Evolutionary conservation across 352 stramenopile genomes (phyloP).

Genomic region (Lagenidium giganteum): DNA sequence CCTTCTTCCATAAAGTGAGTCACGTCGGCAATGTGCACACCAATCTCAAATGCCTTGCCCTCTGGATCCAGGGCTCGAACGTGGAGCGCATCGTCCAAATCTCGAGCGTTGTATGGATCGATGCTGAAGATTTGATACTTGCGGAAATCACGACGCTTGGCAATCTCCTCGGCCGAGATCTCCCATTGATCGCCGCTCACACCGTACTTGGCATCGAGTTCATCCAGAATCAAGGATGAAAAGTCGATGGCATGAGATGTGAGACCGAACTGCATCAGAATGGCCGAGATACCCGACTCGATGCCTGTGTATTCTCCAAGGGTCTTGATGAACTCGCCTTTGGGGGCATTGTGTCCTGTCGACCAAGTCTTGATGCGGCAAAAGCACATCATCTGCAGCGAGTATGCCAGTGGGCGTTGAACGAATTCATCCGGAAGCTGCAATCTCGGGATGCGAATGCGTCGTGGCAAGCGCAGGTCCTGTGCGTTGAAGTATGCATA

Average conservation of each 20-base stretch:
- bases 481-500: slow-evolving; percentile 61
- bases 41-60: slow-evolving; percentile 73
- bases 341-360: slow-evolving; percentile 37
- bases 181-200: slow-evolving; percentile 56
- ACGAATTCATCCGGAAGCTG: slow-evolving; percentile 60
- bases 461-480: slow-evolving; percentile 43
- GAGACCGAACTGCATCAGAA: slow-evolving; percentile 85
- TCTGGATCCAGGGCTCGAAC: slow-evolving; percentile 60
- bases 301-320: slow-evolving; percentile 65
- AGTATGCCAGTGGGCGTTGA: slow-evolving; percentile 37
- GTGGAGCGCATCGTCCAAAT: slow-evolving; percentile 95
- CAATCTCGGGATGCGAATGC: slow-evolving; percentile 47
- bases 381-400: slow-evolving; percentile 55
- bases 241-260: slow-evolving; percentile 59
- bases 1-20: slow-evolving; percentile 90
- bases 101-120: slow-evolving; percentile 93
- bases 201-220: slow-evolving; percentile 70
- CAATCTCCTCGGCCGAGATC: slow-evolving; percentile 69
- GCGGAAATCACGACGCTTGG: slow-evolving; percentile 87
- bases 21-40: slow-evolving; percentile 98
- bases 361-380: slow-evolving; percentile 54
- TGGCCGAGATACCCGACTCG: slow-evolving; percentile 82
- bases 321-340: slow-evolving; percentile 60
- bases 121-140: slow-evolving; percentile 92
- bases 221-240: slow-evolving; percentile 34